Evolutionary conservation across 768 basidiomycete species (phyloP).

Genomic region (Macrolepiota albuminosa): DNA sequence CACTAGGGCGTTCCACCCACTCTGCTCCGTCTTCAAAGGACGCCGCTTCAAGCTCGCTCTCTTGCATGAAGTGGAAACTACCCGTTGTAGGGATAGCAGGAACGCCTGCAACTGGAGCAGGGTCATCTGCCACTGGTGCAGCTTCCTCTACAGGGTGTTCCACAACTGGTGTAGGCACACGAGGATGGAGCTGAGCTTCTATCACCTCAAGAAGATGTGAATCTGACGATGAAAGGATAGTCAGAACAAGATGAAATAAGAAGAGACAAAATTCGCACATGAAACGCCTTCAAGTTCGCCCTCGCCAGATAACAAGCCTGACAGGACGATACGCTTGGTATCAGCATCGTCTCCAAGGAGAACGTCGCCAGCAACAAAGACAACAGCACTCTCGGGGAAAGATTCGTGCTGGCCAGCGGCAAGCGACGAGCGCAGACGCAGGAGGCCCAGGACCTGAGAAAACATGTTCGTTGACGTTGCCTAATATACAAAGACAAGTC

Average conservation of each 20-base stretch:
- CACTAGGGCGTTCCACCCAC: slow-evolving; percentile 50
- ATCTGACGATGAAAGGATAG: slow-evolving; percentile 36
- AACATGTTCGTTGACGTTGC: slow-evolving; percentile 35
- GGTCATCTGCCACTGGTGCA: slow-evolving; percentile 17
- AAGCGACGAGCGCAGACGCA: slow-evolving; percentile 53
- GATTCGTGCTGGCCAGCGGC: slow-evolving; percentile 38
- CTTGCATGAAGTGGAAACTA: slow-evolving; percentile 79
- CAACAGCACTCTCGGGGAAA: slow-evolving; percentile 45
- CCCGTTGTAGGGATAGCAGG: slow-evolving; percentile 37
- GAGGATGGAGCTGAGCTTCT: slow-evolving; percentile 46
- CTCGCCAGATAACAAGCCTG: slow-evolving; percentile 50
- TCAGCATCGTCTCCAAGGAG: slow-evolving; percentile 55
- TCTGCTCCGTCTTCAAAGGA: slow-evolving; percentile 49
- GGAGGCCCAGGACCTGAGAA: slow-evolving; percentile 50
- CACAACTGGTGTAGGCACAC: slow-evolving; percentile 32
- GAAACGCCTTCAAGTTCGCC: slow-evolving; percentile 60
- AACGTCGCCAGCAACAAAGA: slow-evolving; percentile 47
- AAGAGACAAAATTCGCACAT: slow-evolving; percentile 40
- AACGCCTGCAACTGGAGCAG: slow-evolving; percentile 32
- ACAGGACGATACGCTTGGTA: slow-evolving; percentile 44
- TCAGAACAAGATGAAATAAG: slow-evolving; percentile 3
- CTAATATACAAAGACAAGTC: slow-evolving; percentile 27
- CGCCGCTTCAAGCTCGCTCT: slow-evolving; percentile 64
- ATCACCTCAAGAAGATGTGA: slow-evolving; percentile 56
- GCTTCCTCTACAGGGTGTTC: slow-evolving; percentile 20